Evolutionary conservation across 129 eudicot genomes (phyloP), one percentile per base, ranked within the genome.

Genomic region (Flaveria brownii): DNA sequence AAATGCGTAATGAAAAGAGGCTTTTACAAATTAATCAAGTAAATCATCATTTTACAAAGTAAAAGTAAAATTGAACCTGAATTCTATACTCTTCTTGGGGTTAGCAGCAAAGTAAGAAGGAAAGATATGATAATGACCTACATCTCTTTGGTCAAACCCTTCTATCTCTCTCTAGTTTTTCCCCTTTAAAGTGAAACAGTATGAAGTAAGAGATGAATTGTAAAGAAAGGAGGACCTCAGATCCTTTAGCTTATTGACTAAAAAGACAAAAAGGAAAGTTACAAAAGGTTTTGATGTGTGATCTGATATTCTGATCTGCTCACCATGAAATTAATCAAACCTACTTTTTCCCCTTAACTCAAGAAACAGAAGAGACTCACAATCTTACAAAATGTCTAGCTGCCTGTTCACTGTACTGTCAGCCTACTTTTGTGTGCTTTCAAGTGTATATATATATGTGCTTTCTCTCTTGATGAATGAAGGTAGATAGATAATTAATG

Each of bases 61-160:
- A 73, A 17, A 80, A 39, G 25, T 55, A 67, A 10, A 67, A 12
- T 43, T 10, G 9, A 80, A 80, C 84, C 79, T 80, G 84, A 80
- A 74, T 67, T 68, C 56, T 74, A 80, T 74, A 68, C 70, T 80
- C 81, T 75, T 68, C 84, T 76, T 75, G 81, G 83, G 74, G 66
- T 71, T 80, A 64, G 78, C 23, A 80, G 70, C 60, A 63, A 79
- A 66, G 77, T 39, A 46, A 18, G 83, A 72, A 72, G 79, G 82
- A 62, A 70, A 71, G 61, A 60, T 78, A 71, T 78, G 82, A 78
- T 60, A 76, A 56, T 80, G 84, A 36, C 80, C 80, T 76, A 62
- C 81, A 84, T 84, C 25, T 59, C 82, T 81, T 71, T 77, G 39
- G 88, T 84, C 88, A 84, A 84, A 81, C 88, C 75, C 65, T 57